These are phyloP conservation scores for Xylaria digitata DNA, from an alignment of 2,329 filamentous ascomycete species.

Conservation along the genomic window DNA sequence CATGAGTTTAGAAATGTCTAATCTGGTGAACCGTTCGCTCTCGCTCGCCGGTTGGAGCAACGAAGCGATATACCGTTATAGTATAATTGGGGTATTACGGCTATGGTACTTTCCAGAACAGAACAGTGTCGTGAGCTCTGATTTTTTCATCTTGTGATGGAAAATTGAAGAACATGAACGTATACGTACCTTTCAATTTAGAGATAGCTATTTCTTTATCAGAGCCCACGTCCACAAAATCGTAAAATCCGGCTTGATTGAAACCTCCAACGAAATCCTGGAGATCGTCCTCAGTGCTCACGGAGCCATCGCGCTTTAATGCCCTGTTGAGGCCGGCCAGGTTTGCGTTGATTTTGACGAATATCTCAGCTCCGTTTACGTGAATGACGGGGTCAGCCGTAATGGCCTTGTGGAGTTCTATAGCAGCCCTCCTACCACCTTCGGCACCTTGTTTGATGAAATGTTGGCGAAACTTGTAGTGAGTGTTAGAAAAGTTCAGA, in stretches of 20 bases:
- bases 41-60: not conserved
- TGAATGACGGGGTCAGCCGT: constrained; percentile 57
- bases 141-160: not conserved
- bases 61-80: not conserved
- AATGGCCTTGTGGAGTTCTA: constrained; percentile 61
- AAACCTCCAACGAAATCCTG: constrained; percentile 70
- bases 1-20: constrained; percentile 2
- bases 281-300: constrained; percentile 59
- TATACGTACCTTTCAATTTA: constrained; percentile 67
- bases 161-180: not conserved
- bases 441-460: constrained; percentile 66
- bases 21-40: not conserved
- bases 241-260: constrained; percentile 69
- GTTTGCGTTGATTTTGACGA: constrained; percentile 68
- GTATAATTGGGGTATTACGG: not conserved
- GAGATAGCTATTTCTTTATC: constrained; percentile 68
- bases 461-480: constrained; percentile 65
- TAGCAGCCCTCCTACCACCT: constrained; percentile 65
- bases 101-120: not conserved
- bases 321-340: constrained; percentile 62
- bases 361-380: constrained; percentile 62
- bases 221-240: constrained; percentile 72
- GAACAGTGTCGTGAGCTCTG: not conserved
- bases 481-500: constrained; percentile 28
- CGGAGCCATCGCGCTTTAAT: constrained; percentile 60